A percentile compares a stretch with the other conserved stretches of the same genome.
Evolutionary conservation across 441 rosid species (phyloP).

Genomic region (Viola pubescens): DNA sequence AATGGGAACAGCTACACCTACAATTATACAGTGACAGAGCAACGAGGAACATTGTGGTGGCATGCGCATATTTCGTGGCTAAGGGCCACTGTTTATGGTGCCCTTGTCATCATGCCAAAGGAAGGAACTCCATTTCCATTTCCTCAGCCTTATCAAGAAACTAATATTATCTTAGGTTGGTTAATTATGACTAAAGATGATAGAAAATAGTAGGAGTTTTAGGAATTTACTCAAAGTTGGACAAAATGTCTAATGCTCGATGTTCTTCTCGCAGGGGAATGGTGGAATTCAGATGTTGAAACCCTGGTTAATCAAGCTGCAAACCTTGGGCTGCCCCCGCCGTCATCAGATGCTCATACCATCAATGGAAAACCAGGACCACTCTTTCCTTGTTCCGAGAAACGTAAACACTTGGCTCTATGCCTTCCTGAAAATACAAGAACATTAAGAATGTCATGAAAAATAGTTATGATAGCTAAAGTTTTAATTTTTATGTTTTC

Average conservation of each 20-base stretch:
- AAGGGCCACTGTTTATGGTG: conserved; percentile 47
- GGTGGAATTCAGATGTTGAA: conserved; percentile 51
- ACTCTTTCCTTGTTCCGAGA: conserved; percentile 30
- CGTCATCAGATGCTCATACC: conserved; percentile 47
- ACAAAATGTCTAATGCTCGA: background rate
- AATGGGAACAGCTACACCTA: background rate
- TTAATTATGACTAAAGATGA: background rate
- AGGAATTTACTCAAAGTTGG: background rate
- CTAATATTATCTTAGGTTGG: conserved; percentile 36
- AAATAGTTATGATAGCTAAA: background rate
- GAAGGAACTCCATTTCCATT: conserved; percentile 39
- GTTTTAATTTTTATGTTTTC: background rate
- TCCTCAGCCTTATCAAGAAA: conserved; percentile 43
- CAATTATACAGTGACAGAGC: background rate
- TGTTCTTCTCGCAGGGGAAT: conserved; percentile 29
- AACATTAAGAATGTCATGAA: background rate
- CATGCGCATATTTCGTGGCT: conserved; percentile 24
- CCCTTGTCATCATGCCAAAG: conserved; percentile 42
- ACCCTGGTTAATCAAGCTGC: conserved; percentile 40
- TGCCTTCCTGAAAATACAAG: background rate
- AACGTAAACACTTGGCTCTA: conserved; percentile 20
- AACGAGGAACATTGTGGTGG: background rate
- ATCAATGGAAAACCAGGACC: conserved; percentile 32
- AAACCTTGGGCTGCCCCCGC: conserved; percentile 38
- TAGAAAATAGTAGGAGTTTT: background rate